Conservation (phyloP, 1,284 basidiomycete species). For the Vanrija sp. region DNA sequence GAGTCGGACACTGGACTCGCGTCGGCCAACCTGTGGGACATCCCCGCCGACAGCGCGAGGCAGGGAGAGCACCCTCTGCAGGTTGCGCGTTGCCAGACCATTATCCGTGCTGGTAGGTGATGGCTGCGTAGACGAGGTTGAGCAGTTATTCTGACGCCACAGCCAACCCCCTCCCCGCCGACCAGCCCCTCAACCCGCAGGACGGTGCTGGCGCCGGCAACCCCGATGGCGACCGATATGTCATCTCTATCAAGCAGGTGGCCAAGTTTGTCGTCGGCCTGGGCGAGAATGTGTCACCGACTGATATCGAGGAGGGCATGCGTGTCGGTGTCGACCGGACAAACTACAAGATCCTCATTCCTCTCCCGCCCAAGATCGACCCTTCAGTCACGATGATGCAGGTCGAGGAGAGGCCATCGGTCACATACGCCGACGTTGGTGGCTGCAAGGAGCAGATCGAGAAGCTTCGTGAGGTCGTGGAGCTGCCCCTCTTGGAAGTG, state of each 20-base stretch:
- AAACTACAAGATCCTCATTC: constrained; percentile 99
- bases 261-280: constrained; percentile 99
- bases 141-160: constrained; percentile 1
- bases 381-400: constrained; percentile 99
- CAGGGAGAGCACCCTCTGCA: constrained; percentile 92
- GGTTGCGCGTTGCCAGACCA: constrained; percentile 98
- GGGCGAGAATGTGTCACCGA: constrained; percentile 92
- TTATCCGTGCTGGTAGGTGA: constrained; percentile 65
- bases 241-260: constrained; percentile 99
- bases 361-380: constrained; percentile 99
- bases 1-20: constrained; percentile 98
- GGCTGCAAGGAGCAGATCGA: constrained; percentile 99
- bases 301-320: constrained; percentile 99
- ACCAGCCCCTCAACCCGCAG: constrained; percentile 41
- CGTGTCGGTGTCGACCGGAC: constrained; percentile 70
- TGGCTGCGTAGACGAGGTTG: not conserved
- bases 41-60: constrained; percentile 70
- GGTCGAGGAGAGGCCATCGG: constrained; percentile 98
- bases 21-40: constrained; percentile 94
- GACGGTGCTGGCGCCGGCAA: constrained; percentile 49
- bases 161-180: constrained; percentile 65
- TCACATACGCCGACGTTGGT: constrained; percentile 96
- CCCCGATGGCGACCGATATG: constrained; percentile 92
- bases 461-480: constrained; percentile 97
- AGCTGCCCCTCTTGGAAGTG: constrained; percentile 91